These are phyloP conservation scores for Lyophyllum semitale DNA, from an alignment of 768 basidiomycete genomes.

Conservation along the genomic window DNA sequence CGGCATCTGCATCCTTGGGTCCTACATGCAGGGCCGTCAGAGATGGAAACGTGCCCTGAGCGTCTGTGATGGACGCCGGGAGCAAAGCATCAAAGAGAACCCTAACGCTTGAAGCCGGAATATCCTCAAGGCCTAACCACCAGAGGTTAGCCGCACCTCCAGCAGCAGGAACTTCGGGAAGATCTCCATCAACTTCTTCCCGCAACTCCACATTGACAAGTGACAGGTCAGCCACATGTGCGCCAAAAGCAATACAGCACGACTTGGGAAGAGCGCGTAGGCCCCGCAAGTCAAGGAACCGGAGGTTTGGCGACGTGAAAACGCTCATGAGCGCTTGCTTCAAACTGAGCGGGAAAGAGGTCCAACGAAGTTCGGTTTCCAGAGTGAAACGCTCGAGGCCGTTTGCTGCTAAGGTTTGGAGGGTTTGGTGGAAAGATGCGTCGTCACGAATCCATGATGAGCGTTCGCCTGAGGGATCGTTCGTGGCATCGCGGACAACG, in stretches of 20 bases:
- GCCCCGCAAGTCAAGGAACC: constrained; percentile 4
- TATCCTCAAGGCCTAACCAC: constrained; percentile 8
- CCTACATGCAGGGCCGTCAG: constrained; percentile 4
- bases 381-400: constrained; percentile 8
- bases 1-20: not conserved
- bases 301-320: constrained; percentile 1
- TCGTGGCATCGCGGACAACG: not conserved
- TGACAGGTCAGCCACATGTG: not conserved
- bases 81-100: constrained; percentile 3
- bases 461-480: not conserved
- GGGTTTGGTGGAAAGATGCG: constrained; percentile 6
- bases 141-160: not conserved
- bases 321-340: constrained; percentile 6
- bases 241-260: constrained; percentile 6
- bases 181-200: not conserved
- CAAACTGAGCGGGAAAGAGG: not conserved
- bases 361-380: constrained; percentile 5
- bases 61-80: not conserved
- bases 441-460: constrained; percentile 9
- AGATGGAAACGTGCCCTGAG: not conserved
- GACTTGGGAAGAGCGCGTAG: not conserved
- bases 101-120: constrained; percentile 3
- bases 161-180: not conserved
- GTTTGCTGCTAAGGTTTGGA: not conserved
- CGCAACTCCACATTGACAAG: constrained; percentile 2